A percentile compares a stretch with the other conserved stretches of the same genome.
Evolutionary conservation across 768 basidiomycete species (phyloP).

Genomic region (Pluteus cervinus): DNA sequence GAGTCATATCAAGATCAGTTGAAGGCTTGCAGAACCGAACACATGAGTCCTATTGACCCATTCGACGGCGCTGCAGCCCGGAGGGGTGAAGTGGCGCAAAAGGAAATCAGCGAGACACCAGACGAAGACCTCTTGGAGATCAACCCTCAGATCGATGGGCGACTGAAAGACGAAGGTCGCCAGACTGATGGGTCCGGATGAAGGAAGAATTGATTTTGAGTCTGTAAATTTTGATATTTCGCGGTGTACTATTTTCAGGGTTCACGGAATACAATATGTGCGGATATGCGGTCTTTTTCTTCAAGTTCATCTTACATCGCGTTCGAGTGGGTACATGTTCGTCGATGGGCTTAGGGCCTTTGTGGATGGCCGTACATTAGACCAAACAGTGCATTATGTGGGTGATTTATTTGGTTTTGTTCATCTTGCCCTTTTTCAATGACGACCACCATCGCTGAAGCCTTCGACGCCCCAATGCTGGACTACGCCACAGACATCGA

Average conservation of each 20-base stretch:
- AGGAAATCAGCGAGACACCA: conserved; percentile 12
- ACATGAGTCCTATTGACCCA: conserved; percentile 75
- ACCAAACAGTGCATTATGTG: too few relatives aligned
- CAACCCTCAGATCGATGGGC: conserved; percentile 60
- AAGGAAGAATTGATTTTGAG: conserved; percentile 1
- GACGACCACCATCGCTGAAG: conserved; percentile 40
- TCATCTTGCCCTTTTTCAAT: conserved; percentile 12
- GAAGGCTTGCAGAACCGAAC: conserved; percentile 55
- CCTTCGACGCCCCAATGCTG: conserved; percentile 60
- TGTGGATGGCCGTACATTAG: too few relatives aligned
- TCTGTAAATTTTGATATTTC: conserved; percentile 10
- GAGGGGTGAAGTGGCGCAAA: conserved; percentile 21
- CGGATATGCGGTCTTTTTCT: too few relatives aligned
- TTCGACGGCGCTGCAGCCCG: conserved; percentile 54
- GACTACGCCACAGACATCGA: conserved; percentile 54
- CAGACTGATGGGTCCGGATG: too few relatives aligned
- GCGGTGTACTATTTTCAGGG: conserved; percentile 25
- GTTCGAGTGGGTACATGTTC: too few relatives aligned
- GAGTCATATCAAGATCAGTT: conserved; percentile 58
- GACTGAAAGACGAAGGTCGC: conserved; percentile 50
- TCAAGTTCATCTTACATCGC: too few relatives aligned
- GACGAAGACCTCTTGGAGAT: conserved; percentile 51
- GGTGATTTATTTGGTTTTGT: too few relatives aligned
- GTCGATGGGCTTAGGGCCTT: too few relatives aligned
- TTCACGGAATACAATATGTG: too few relatives aligned